These are phyloP conservation scores for Plectosphaerella sp. DNA, from an alignment of 2,329 filamentous ascomycete genomes.

Conservation along the genomic window DNA sequence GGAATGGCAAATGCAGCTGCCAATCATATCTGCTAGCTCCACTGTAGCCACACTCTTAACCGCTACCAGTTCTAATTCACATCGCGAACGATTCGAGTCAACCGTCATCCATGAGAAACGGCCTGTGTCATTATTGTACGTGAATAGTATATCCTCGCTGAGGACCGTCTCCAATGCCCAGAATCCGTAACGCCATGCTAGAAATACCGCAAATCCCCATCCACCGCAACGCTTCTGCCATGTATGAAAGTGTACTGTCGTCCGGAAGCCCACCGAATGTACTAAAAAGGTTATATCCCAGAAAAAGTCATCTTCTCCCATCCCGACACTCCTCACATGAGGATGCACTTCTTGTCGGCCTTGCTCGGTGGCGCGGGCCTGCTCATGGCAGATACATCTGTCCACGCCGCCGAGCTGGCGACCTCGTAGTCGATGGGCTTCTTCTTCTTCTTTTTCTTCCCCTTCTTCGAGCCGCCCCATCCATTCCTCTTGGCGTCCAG, in stretches of 20 bases:
- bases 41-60: no score
- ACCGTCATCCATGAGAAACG: no score
- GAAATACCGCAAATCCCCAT: neutral
- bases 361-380: slow-evolving; percentile 17
- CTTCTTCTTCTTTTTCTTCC: slow-evolving; percentile 34
- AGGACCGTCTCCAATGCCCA: no score
- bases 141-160: no score
- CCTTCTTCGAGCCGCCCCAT: slow-evolving; percentile 41
- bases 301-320: neutral
- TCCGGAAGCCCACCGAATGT: neutral
- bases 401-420: slow-evolving; percentile 46
- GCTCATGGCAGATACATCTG: slow-evolving; percentile 37
- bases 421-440: slow-evolving; percentile 29
- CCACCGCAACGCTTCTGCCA: neutral
- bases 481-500: slow-evolving; percentile 55
- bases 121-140: no score
- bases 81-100: no score
- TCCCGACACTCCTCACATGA: slow-evolving; percentile 40
- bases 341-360: slow-evolving; percentile 42
- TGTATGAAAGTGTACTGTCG: neutral
- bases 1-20: no score
- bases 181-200: neutral
- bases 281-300: neutral
- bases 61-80: no score
- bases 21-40: no score